Evolutionary conservation across 495 filamentous ascomycete species (phyloP).

Genomic region (Collariella sp.): DNA sequence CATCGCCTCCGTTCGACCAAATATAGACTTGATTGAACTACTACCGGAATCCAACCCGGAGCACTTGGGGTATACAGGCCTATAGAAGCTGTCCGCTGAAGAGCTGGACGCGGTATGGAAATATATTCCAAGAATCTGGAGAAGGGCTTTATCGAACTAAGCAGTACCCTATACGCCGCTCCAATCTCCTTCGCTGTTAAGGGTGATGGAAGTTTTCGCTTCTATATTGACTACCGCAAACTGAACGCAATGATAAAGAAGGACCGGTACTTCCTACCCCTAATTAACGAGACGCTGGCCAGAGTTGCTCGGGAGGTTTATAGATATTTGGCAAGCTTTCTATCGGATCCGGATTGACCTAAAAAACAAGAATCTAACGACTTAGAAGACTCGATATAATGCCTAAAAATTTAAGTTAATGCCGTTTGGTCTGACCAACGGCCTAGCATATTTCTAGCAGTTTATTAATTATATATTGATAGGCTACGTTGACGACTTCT

Average conservation of each 20-base stretch:
- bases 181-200: conserved; percentile 35
- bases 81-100: no score
- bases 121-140: no score
- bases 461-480: conserved; percentile 26
- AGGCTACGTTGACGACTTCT: conserved; percentile 21
- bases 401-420: conserved; percentile 27
- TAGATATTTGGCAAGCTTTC: conserved; percentile 28
- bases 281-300: conserved; percentile 40
- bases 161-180: conserved; percentile 6
- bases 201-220: conserved; percentile 20
- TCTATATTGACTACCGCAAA: conserved; percentile 41
- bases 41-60: no score
- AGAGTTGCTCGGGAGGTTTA: conserved; percentile 37
- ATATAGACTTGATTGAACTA: no score
- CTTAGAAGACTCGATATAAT: conserved; percentile 25
- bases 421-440: conserved; percentile 28
- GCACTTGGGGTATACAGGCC: no score
- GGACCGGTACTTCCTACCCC: conserved; percentile 37
- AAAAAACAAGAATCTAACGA: conserved; percentile 23
- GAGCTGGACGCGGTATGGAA: no score
- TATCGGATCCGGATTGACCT: conserved; percentile 19
- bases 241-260: conserved; percentile 38
- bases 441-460: conserved; percentile 20
- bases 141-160: conserved; percentile 6
- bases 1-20: no score